These are phyloP conservation scores for Crithidia bombi DNA, from an alignment of 208 protist genomes.

Conservation along the genomic window DNA sequence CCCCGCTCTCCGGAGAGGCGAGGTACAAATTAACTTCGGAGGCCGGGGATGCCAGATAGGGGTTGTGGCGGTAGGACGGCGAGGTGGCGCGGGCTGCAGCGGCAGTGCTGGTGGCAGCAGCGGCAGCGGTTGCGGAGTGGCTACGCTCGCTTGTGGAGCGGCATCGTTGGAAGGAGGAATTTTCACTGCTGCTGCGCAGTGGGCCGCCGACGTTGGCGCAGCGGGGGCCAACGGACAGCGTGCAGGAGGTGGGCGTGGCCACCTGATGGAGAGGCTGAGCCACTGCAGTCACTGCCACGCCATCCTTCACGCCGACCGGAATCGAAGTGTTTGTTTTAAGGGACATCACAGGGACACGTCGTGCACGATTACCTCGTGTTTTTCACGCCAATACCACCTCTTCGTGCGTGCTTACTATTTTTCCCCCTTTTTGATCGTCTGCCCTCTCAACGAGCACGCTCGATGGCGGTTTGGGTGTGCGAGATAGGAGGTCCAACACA, in stretches of 20 bases:
- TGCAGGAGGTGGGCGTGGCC: neutral
- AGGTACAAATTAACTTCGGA: slow-evolving; percentile 3
- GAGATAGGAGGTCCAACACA: too few relatives aligned
- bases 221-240: neutral
- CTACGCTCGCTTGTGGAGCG: neutral
- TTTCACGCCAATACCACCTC: too few relatives aligned
- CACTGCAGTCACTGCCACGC: neutral
- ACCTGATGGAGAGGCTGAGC: neutral
- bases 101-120: neutral
- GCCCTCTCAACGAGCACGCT: too few relatives aligned
- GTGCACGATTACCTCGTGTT: too few relatives aligned
- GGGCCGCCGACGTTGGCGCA: neutral
- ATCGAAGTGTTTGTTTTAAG: neutral
- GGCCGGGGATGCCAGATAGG: slow-evolving; percentile 20
- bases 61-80: slow-evolving; percentile 31
- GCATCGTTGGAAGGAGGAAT: slow-evolving; percentile 5
- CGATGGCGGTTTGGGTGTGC: too few relatives aligned
- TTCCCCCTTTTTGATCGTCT: too few relatives aligned
- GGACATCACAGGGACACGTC: neutral
- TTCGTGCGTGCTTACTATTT: neutral
- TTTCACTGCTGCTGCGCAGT: slow-evolving; percentile 16
- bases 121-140: neutral
- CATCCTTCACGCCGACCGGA: neutral
- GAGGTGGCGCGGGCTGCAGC: neutral
- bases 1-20: slow-evolving; percentile 6